Base-by-base conservation (phyloP, 1,284 basidiomycete genomes). In the Boletus calvinii region DNA sequence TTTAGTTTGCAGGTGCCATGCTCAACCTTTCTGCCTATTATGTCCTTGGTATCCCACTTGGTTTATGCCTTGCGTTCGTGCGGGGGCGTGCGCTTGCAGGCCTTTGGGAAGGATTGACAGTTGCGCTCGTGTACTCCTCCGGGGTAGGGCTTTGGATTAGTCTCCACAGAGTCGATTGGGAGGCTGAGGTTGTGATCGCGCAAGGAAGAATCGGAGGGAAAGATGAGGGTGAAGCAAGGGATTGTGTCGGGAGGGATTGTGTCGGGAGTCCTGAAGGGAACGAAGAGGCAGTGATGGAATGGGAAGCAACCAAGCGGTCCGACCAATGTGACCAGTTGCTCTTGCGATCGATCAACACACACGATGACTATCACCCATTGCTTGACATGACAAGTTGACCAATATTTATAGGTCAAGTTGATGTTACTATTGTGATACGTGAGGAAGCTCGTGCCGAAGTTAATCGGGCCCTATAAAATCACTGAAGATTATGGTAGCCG, bases 11-110 rank as follows among this genome's bases (percentile, higher is more conserved):
- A 0, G 84, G 86, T 6, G 85, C 87, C 2, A 47, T 86, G 10
- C 71, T 88, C 30, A 87, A 87, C 63, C 69, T 87, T 42, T 47
- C n/a, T 53, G 83, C 84, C 10, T 89, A 88, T 67, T 89, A 89
- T 57, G 63, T 78, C 43, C 66, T 89, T 72, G 80, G 83, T 29
- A 81, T 89, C 42, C 86, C 86, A 0, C 72, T 86, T 41, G 86
- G 84, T n/a, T 68, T 86, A 35, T 85, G 77, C 70, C 76, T 89
- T 6, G 74, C 85, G 2, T 89, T 90, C 70, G 72, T 66, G 47
- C 66, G 62, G 13, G 65, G 72, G n/a, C 71, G 75, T 63, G 76
- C 68, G 0, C 70, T 89, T 17, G 71, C 71, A 22, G 86, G 86
- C 2, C 74, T 89, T 13, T 89, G 87, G 86, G 72, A 82, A 45